A percentile compares a stretch with the other conserved stretches of the same genome.
These are phyloP conservation scores for Darksidea phi DNA, from an alignment of 495 filamentous ascomycete genomes.

Conservation along the genomic window DNA sequence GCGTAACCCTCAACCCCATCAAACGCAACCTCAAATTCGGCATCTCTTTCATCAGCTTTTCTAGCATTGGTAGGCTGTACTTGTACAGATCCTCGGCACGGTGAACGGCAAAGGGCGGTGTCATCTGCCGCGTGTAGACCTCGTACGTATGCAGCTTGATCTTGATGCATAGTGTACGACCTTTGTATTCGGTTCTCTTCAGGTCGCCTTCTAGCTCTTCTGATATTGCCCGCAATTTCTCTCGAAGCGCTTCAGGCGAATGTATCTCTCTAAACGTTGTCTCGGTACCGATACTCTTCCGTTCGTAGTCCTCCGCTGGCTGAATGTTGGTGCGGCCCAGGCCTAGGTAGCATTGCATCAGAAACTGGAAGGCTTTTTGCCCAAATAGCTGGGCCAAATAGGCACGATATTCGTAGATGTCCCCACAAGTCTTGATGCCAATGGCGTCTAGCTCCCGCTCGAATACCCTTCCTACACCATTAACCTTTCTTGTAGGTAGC, in stretches of 20 bases:
- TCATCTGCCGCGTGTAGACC: conserved; percentile 77
- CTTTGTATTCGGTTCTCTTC: conserved; percentile 74
- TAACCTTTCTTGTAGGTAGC: conserved; percentile 84
- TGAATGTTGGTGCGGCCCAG: conserved; percentile 84
- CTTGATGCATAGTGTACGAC: conserved; percentile 85
- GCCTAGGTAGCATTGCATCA: conserved; percentile 81
- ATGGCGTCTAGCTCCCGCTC: conserved; percentile 88
- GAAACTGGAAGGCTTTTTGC: conserved; percentile 84
- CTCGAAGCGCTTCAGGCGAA: conserved; percentile 64
- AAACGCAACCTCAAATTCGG: conserved; percentile 77
- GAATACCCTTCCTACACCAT: conserved; percentile 89
- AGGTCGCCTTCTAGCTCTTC: conserved; percentile 90
- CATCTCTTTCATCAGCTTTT: conserved; percentile 82
- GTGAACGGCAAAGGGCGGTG: conserved; percentile 68
- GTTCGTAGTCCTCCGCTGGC: conserved; percentile 84
- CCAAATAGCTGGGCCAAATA: conserved; percentile 77
- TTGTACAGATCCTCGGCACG: conserved; percentile 80
- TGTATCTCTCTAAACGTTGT: conserved; percentile 83
- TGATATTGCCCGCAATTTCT: conserved; percentile 74
- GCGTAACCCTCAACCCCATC: conserved; percentile 84
- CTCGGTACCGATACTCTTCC: conserved; percentile 93
- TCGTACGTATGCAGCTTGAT: conserved; percentile 94
- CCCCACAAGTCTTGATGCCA: conserved; percentile 84
- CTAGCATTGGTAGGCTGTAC: conserved; percentile 77
- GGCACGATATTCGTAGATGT: conserved; percentile 75